These are phyloP conservation scores for Fusarium temperatum DNA, from an alignment of 2,329 filamentous ascomycete genomes.

Conservation along the genomic window DNA sequence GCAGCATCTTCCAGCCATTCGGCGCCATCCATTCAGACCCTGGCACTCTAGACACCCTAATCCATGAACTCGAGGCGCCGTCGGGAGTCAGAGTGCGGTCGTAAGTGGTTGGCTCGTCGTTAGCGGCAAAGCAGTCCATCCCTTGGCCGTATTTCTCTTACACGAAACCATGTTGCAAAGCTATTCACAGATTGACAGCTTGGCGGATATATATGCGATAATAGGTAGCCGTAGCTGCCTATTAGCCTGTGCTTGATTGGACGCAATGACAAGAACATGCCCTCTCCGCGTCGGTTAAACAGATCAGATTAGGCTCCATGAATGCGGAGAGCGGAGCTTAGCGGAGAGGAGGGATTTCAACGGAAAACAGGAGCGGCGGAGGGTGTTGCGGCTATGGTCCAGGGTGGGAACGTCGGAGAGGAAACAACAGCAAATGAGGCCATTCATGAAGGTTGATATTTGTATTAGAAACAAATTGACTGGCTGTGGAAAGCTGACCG, in stretches of 20 bases:
- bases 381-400: not conserved
- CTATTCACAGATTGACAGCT: conserved; percentile 38
- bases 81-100: conserved; percentile 30
- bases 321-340: conserved; percentile 34
- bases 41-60: conserved; percentile 13
- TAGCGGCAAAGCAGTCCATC: conserved; percentile 34
- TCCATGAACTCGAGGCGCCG: conserved; percentile 17
- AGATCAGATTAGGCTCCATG: conserved; percentile 25
- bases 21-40: conserved; percentile 29
- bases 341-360: conserved; percentile 16
- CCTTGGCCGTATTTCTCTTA: conserved; percentile 47
- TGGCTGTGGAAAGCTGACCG: conserved; percentile 1
- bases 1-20: conserved; percentile 38
- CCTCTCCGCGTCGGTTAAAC: conserved; percentile 36
- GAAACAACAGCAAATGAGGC: conserved; percentile 17
- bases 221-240: conserved; percentile 3
- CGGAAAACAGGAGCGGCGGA: conserved; percentile 19
- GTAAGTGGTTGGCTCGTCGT: conserved; percentile 38
- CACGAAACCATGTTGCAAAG: conserved; percentile 49
- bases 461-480: conserved; percentile 12
- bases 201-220: conserved; percentile 38
- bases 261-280: not conserved
- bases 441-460: conserved; percentile 16
- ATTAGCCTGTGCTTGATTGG: conserved; percentile 39
- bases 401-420: not conserved